These are phyloP conservation scores for Oenanthe sinensis DNA, from an alignment of 129 eudicot species.

Conservation along the genomic window DNA sequence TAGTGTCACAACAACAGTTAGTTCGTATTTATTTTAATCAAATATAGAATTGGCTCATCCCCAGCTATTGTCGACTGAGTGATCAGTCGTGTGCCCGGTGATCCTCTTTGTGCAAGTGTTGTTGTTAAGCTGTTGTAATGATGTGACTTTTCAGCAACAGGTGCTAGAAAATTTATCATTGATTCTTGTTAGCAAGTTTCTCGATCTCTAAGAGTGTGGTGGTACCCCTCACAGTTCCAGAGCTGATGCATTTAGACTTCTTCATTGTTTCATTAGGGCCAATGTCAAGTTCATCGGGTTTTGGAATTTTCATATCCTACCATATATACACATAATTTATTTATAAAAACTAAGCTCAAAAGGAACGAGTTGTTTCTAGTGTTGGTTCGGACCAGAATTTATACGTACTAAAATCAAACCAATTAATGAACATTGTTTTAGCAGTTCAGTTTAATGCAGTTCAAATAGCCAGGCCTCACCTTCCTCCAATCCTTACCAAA, in stretches of 20 bases:
- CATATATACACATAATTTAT: background rate
- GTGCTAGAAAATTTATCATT: background rate
- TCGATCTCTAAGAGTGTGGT: background rate
- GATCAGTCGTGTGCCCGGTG: too few relatives aligned
- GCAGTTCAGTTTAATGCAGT: background rate
- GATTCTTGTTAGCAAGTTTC: background rate
- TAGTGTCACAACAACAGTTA: too few relatives aligned
- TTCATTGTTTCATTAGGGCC: background rate
- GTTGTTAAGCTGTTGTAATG: background rate
- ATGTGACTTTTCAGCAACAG: too few relatives aligned
- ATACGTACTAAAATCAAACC: too few relatives aligned
- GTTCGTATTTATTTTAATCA: too few relatives aligned
- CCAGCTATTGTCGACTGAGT: background rate
- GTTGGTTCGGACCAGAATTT: background rate
- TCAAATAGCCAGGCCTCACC: background rate
- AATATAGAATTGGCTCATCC: background rate
- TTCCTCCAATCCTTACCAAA: background rate
- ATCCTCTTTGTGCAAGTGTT: too few relatives aligned
- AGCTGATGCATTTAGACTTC: background rate
- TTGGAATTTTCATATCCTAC: too few relatives aligned
- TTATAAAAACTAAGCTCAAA: background rate
- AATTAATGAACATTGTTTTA: background rate
- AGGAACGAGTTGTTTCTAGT: too few relatives aligned
- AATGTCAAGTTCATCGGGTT: too few relatives aligned
- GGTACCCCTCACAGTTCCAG: background rate